These are phyloP conservation scores for Malus sieversii DNA, from an alignment of 306 rosid species.

Conservation along the genomic window DNA sequence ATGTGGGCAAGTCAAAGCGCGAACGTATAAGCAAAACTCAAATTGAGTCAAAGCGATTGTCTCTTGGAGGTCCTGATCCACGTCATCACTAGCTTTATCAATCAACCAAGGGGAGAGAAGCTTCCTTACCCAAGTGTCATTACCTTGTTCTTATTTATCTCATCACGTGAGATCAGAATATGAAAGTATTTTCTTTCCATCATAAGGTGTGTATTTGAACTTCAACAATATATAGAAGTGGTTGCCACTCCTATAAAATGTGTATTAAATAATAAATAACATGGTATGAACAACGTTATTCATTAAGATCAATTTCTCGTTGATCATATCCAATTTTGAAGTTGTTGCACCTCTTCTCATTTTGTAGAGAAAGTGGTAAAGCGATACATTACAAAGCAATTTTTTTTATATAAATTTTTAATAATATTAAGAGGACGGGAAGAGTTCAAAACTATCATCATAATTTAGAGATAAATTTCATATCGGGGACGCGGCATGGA, in stretches of 20 bases:
- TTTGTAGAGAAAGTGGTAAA: background rate
- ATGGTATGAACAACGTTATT: background rate
- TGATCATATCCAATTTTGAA: background rate
- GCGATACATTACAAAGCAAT: too few species aligned
- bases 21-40: background rate
- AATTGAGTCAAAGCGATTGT: background rate
- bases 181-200: background rate
- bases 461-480: too few species aligned
- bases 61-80: background rate
- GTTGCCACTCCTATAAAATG: background rate
- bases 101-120: background rate
- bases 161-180: background rate
- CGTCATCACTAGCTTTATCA: background rate
- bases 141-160: background rate
- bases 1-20: background rate
- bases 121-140: background rate
- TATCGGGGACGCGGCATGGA: fast-evolving
- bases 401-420: too few species aligned
- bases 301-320: too few species aligned
- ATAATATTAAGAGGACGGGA: too few species aligned
- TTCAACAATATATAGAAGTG: background rate
- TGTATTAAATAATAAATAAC: background rate
- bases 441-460: too few species aligned
- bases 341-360: background rate
- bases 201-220: background rate